These are phyloP conservation scores for Penicillium sp. DNA, from an alignment of 2,329 filamentous ascomycete species.

Conservation along the genomic window DNA sequence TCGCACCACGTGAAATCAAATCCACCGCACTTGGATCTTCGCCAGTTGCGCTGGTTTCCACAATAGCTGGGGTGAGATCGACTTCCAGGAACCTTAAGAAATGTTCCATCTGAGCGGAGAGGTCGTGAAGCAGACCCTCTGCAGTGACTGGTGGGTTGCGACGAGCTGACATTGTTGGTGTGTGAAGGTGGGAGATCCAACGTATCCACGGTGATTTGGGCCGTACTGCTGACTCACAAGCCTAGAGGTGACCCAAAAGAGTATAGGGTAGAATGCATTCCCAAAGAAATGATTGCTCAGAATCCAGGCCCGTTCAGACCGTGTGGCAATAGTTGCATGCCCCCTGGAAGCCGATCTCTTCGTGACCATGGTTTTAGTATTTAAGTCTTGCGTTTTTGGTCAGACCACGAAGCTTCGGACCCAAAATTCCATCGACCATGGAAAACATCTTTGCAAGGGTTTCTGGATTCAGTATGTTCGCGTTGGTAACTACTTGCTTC, in stretches of 20 bases:
- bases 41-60: neutral
- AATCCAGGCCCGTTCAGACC: neutral
- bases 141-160: conserved; percentile 6
- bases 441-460: neutral
- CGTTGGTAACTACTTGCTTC: neutral
- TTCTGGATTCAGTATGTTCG: neutral
- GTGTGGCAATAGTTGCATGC: neutral
- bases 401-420: too few relatives aligned
- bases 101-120: conserved; percentile 2
- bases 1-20: conserved; percentile 4
- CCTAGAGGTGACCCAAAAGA: neutral
- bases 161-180: conserved; percentile 4
- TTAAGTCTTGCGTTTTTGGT: neutral
- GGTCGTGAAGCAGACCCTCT: conserved; percentile 6
- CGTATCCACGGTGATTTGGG: neutral
- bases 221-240: conserved; percentile 6
- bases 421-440: neutral
- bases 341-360: neutral
- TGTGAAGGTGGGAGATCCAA: neutral
- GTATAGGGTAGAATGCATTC: conserved; percentile 4
- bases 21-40: neutral
- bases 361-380: neutral
- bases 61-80: conserved; percentile 8
- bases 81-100: conserved; percentile 4
- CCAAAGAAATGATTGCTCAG: neutral